Conservation (phyloP, 2,329 filamentous ascomycete genomes). For the Alternaria brassicae region DNA sequence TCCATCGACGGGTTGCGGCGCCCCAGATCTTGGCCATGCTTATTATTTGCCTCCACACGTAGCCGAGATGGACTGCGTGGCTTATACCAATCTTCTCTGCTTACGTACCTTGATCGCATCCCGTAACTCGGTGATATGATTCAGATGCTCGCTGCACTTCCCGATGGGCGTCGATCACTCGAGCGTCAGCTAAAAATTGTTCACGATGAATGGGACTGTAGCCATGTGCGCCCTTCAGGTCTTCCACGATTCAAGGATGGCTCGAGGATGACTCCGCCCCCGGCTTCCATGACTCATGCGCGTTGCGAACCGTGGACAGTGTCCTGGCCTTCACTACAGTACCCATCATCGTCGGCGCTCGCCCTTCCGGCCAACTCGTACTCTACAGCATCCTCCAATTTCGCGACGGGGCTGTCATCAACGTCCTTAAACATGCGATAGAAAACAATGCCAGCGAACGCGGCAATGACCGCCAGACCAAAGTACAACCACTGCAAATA, state of each 20-base stretch:
- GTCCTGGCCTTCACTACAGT: neutral
- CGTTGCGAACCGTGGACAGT: neutral
- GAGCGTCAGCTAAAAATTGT: too few relatives aligned
- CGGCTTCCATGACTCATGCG: neutral
- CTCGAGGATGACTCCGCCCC: neutral
- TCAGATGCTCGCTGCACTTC: neutral
- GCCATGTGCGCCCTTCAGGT: too few relatives aligned
- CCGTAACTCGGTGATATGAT: neutral
- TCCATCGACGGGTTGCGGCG: neutral
- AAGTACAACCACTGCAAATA: conserved; percentile 72
- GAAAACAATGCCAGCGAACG: conserved; percentile 61
- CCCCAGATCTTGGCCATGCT: neutral
- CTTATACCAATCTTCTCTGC: neutral
- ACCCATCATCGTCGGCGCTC: conserved; percentile 7
- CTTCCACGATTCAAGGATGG: too few relatives aligned
- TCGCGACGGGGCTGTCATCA: conserved; percentile 6
- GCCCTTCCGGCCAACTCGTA: conserved; percentile 19
- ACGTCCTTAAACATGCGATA: conserved; percentile 54
- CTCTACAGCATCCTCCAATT: conserved; percentile 20
- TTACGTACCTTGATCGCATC: neutral
- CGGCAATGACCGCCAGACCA: conserved; percentile 61
- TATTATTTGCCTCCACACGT: neutral
- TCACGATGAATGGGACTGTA: too few relatives aligned
- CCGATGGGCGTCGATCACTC: neutral
- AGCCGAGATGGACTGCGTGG: neutral